A percentile compares a stretch with the other conserved stretches of the same genome.
Evolutionary conservation across 805 yeast genomes (phyloP).

Genomic region (Teunomyces tritomae): DNA sequence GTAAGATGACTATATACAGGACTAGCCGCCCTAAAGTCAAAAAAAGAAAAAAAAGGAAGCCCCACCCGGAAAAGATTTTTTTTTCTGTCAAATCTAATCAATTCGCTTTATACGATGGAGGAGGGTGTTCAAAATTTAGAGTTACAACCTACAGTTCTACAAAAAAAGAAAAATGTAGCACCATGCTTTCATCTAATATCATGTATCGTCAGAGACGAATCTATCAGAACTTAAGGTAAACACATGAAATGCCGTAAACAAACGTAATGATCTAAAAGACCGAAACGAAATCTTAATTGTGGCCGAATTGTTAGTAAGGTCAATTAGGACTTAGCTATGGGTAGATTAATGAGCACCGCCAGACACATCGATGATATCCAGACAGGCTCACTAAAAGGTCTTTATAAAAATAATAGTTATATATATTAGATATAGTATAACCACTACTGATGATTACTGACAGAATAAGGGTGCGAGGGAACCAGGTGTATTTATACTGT

Average conservation of each 20-base stretch:
- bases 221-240: slow-evolving; percentile 33
- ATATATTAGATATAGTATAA: slow-evolving; percentile 70
- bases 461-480: slow-evolving; percentile 33
- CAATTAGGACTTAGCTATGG: slow-evolving; percentile 65
- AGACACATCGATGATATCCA: slow-evolving; percentile 13
- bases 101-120: no score
- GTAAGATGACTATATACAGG: neutral
- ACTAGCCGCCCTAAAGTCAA: no score
- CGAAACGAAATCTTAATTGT: slow-evolving; percentile 74
- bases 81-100: no score
- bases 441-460: slow-evolving; percentile 70
- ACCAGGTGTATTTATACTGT: slow-evolving; percentile 25
- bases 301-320: slow-evolving; percentile 72
- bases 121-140: neutral
- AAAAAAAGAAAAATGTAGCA: slow-evolving; percentile 53
- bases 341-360: slow-evolving; percentile 10
- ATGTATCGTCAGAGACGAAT: slow-evolving; percentile 14
- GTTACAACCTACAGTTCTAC: neutral
- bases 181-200: slow-evolving; percentile 48
- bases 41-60: neutral
- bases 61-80: no score
- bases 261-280: slow-evolving; percentile 57
- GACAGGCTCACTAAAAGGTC: slow-evolving; percentile 45
- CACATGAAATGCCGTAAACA: slow-evolving; percentile 31
- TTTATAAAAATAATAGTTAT: slow-evolving; percentile 51